Conservation (phyloP, 805 yeast species). For the Kuraishia floccosa region DNA sequence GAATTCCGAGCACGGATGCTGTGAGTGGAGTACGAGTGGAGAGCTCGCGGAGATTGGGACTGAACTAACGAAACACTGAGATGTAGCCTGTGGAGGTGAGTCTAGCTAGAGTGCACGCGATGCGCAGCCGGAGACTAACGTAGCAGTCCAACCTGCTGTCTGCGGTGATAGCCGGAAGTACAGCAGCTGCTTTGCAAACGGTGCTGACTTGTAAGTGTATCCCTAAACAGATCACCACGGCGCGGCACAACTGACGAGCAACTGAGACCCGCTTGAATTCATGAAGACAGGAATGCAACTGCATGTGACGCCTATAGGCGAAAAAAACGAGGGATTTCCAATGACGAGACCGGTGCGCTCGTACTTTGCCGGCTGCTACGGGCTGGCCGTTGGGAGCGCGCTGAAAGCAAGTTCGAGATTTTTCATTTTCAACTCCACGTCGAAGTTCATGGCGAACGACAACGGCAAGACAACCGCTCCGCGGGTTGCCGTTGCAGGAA, state of each 20-base stretch:
- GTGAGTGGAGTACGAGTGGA: too few relatives aligned
- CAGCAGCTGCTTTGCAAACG: conserved; percentile 54
- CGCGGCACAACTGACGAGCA: too few relatives aligned
- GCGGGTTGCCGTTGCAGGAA: conserved; percentile 72
- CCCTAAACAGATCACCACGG: not conserved
- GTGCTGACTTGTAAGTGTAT: conserved; percentile 32
- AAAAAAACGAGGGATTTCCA: too few relatives aligned
- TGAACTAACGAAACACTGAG: too few relatives aligned
- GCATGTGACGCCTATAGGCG: conserved; percentile 16
- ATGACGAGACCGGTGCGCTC: conserved; percentile 20
- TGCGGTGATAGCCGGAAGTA: conserved; percentile 47
- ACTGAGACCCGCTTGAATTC: conserved; percentile 55
- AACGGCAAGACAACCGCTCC: conserved; percentile 65
- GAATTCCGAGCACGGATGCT: too few relatives aligned
- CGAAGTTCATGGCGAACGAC: conserved; percentile 52
- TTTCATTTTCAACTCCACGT: conserved; percentile 62
- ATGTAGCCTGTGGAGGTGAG: not conserved
- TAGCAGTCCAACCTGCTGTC: conserved; percentile 33
- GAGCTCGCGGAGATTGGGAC: too few relatives aligned
- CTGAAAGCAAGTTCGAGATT: conserved; percentile 67
- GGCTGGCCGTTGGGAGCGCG: conserved; percentile 64
- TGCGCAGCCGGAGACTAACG: not conserved
- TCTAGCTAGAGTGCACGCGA: not conserved
- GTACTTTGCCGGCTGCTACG: conserved; percentile 54
- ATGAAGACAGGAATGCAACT: conserved; percentile 51